Conservation (phyloP, 2,329 filamentous ascomycete species). For the Allantophomopsis cytisporea region DNA sequence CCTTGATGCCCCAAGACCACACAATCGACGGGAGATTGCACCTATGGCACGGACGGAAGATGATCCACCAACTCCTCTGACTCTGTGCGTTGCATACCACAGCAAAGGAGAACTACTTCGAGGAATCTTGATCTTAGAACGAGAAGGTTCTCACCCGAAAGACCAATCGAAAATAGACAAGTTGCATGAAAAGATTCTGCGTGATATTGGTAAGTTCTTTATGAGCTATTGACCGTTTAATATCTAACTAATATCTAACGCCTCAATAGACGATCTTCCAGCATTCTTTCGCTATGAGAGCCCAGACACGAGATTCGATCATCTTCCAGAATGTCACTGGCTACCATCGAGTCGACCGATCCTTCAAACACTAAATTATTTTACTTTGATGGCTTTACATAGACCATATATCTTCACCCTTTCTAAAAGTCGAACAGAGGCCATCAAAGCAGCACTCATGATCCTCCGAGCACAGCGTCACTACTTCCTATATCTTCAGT, state of each 20-base stretch:
- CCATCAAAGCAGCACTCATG: slow-evolving; percentile 37
- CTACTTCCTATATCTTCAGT: slow-evolving; percentile 30
- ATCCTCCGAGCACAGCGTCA: slow-evolving; percentile 41
- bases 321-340: slow-evolving; percentile 37
- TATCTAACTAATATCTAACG: too few relatives aligned
- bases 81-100: slow-evolving; percentile 9
- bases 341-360: slow-evolving; percentile 31
- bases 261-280: slow-evolving; percentile 34
- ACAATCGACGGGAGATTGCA: slow-evolving; percentile 30
- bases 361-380: slow-evolving; percentile 30
- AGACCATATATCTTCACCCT: slow-evolving; percentile 48
- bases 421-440: slow-evolving; percentile 35
- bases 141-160: slow-evolving; percentile 38
- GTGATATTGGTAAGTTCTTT: too few relatives aligned
- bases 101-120: slow-evolving; percentile 22
- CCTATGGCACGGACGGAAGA: slow-evolving; percentile 26
- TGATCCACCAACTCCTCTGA: slow-evolving; percentile 43
- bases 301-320: slow-evolving; percentile 42
- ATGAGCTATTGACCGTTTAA: too few relatives aligned
- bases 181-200: slow-evolving; percentile 34
- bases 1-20: slow-evolving; percentile 35
- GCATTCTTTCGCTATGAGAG: slow-evolving; percentile 38
- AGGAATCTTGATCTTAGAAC: slow-evolving; percentile 40
- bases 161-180: slow-evolving; percentile 38
- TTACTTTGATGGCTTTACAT: slow-evolving; percentile 45